Base-by-base conservation (phyloP, 805 yeast genomes). In the Kodamaea leandrae region DNA sequence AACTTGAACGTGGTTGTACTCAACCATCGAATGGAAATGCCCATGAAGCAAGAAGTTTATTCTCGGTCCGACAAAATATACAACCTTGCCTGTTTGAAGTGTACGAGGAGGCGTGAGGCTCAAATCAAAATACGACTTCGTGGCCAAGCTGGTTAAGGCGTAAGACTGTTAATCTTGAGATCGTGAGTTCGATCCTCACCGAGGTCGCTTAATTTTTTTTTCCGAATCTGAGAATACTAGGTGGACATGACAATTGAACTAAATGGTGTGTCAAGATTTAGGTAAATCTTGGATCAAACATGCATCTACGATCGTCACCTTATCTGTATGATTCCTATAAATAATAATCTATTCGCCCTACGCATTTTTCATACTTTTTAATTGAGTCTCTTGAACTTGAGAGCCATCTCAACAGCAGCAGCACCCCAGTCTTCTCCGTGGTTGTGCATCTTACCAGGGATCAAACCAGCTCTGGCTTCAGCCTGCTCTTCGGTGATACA, bases 391-490 rank as follows among this genome's bases (percentile, higher is more conserved):
- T 54, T 17, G 42, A 67, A 68, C 49, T 69, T 69, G 29, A 61
- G 44, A 8, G 66, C 52, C 98, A 93, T 91, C 70, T 91, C 99
- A 19, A 93, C 96, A 12, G 99, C 99, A 41, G 97, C 96, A 25
- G 95, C 90, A 52, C 96, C 99, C 99, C 99, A 91, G 63, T 93
- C 99, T 57, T 78, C 87, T 49, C 99, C 99, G 58, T 93, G 99
- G 71, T 91, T 91, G 64, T 93, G 98, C 81, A 82, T 77, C 52
- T 80, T 80, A 43, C 84, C 88, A 21, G 65, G 65, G 28, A 72
- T 62, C 47, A 91, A 68, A 18, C 98, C 99, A 9, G 98, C 96
- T 66, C 99, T 82, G 15, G 82, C 81, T 51, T 83, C 77, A 10
- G 98, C 99, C 69, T 93, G 99, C 55, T 85, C 90, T 52, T 89